Base-by-base conservation (phyloP, 805 yeast species). In the Maudiozyma serrabonitensis region DNA sequence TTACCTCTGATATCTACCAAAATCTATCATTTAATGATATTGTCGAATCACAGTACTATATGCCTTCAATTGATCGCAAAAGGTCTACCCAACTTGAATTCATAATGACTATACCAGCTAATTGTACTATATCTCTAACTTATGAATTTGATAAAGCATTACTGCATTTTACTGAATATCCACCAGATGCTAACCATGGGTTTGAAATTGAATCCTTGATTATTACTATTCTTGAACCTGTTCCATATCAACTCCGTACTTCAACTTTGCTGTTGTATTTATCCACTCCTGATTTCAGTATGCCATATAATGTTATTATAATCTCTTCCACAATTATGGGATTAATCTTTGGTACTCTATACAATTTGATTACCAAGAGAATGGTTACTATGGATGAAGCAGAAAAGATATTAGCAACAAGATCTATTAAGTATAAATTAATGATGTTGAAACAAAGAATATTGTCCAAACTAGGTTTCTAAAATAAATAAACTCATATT, bases 101-200 rank as follows among this genome's bases (percentile, higher is more conserved):
- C 37, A 68, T 68, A 8, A 60, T 91, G 19, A 61, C 58, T 0
- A 61, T 91, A 2, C 97, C 97, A 0, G 76, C 90, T 2, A 61
- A 71, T 2, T 73, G 81, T 13, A 73, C 81, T 6, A 64, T 85
- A 43, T 75, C 83, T 1, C 56, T 88, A 47, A 79, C 84, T 2
- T 86, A 86, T 62, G 78, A 82, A 49, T 90, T 91, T 62, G 98
- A 93, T 63, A 93, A 90, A 64, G 81, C 95, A 0, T 73, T 93
- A 62, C 73, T 93, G 31, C 75, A 83, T 50, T 81, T 86, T 52
- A 85, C 89, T 3, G 98, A 93, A 64, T 93, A 93, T 61, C 99
- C 99, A n/a, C 99, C 99, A 1, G 99, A 93, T 71, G 98, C 99
- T 2, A 93, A 93, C 64, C 97, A 93, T 59, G 99, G 99, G 0